Evolutionary conservation across 768 basidiomycete species (phyloP).

Genomic region (Cystofilobasidium capitatum): DNA sequence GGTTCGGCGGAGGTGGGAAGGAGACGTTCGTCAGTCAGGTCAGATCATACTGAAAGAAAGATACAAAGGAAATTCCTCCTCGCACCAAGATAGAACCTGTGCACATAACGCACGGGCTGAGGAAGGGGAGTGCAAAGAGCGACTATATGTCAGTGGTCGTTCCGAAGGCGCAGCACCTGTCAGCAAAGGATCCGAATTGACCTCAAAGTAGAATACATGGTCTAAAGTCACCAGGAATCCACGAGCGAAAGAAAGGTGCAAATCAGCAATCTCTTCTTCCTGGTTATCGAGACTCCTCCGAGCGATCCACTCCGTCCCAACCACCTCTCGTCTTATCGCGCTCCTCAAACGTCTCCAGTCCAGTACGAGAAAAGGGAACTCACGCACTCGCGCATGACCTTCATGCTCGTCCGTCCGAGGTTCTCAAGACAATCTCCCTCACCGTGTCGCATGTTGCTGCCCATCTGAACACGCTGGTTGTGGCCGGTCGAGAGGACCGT

Average conservation of each 20-base stretch:
- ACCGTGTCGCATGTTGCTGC: constrained; percentile 20
- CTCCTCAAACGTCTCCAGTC: neutral
- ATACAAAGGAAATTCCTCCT: neutral
- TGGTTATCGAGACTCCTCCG: no score
- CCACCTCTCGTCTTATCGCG: neutral
- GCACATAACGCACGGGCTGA: constrained; percentile 15
- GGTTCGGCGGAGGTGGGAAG: neutral
- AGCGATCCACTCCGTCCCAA: neutral
- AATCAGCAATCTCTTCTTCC: no score
- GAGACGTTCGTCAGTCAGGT: neutral
- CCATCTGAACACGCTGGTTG: constrained; percentile 25
- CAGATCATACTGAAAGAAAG: neutral
- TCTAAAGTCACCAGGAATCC: neutral
- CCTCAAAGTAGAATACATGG: constrained; percentile 14
- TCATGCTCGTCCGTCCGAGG: constrained; percentile 11
- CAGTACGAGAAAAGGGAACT: neutral
- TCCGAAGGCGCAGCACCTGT: neutral
- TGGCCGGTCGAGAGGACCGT: constrained; percentile 22
- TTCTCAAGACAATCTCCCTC: constrained; percentile 25
- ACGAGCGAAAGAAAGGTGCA: neutral
- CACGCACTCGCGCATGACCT: constrained; percentile 14
- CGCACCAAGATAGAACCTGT: constrained; percentile 1
- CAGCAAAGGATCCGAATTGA: neutral
- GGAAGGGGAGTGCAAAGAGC: neutral
- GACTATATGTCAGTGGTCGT: neutral